phyloP scores from a whole-genome alignment of 441 rosid genomes.

The Hypseocharis bilobata region DNA sequence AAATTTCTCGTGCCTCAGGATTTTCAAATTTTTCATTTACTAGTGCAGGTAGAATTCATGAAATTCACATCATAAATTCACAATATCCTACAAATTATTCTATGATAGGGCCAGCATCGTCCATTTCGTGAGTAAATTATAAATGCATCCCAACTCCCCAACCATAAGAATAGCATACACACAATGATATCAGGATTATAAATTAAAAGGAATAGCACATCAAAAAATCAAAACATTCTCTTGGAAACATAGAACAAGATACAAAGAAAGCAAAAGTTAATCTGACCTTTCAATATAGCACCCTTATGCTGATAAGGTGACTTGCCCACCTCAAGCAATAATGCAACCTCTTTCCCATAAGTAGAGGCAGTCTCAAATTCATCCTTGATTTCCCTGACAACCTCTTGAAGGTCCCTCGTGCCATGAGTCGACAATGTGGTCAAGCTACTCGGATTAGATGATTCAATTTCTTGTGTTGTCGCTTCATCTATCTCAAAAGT shows the following conservation, averaged over 20 bases:
- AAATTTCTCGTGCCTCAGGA: too few relatives aligned
- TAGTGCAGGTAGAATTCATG: too few relatives aligned
- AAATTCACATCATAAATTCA: too few relatives aligned
- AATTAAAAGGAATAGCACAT: constrained; percentile 10
- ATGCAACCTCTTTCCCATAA: constrained; percentile 78
- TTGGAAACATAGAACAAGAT: neutral
- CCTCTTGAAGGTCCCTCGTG: constrained; percentile 74
- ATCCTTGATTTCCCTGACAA: constrained; percentile 66
- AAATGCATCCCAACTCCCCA: too few relatives aligned
- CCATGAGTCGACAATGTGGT: constrained; percentile 57
- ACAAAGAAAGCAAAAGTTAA: neutral
- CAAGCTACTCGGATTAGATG: constrained; percentile 53
- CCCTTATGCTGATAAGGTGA: constrained; percentile 66
- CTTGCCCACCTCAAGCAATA: constrained; percentile 77
- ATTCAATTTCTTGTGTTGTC: constrained; percentile 41
- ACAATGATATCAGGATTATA: too few relatives aligned
- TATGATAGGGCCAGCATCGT: too few relatives aligned
- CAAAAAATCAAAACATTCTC: neutral
- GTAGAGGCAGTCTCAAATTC: constrained; percentile 74
- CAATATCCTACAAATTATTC: too few relatives aligned
- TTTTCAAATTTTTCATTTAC: too few relatives aligned
- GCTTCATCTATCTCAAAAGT: constrained; percentile 70
- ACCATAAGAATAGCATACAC: too few relatives aligned
- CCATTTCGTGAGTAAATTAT: too few relatives aligned
- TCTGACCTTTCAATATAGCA: constrained; percentile 54